Conservation (phyloP, 331 rosid species). For the Quercus tomentella region DNA sequence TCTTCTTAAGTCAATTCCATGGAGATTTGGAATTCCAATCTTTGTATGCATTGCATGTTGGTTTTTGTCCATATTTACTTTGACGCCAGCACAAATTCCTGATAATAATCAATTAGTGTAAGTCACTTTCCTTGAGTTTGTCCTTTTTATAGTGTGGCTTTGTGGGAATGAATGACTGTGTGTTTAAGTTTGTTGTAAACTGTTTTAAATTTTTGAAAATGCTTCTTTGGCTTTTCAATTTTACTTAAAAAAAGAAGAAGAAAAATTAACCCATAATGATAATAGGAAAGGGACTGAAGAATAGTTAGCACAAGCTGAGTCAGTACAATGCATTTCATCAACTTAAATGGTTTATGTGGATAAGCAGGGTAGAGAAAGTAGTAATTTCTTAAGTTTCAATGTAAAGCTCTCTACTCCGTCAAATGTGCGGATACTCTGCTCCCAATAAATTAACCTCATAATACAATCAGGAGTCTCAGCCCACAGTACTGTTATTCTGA, state of each 20-base stretch:
- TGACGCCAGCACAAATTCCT: constrained; percentile 94
- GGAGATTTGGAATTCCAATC: constrained; percentile 77
- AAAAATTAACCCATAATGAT: not conserved
- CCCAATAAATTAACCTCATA: too few species aligned
- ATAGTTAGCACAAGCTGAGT: not conserved
- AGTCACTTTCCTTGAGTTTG: constrained; percentile 27
- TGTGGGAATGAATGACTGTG: not conserved
- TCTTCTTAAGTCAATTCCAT: constrained; percentile 57
- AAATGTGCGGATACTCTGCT: too few species aligned
- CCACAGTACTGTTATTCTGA: too few species aligned
- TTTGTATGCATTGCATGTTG: constrained; percentile 72
- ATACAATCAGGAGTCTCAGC: too few species aligned
- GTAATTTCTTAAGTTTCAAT: not conserved
- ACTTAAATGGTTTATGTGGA: not conserved
- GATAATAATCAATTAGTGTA: constrained; percentile 79
- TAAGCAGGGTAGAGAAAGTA: not conserved
- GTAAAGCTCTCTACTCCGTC: too few species aligned
- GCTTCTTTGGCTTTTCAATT: too few species aligned
- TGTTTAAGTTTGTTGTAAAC: not conserved
- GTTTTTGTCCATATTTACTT: constrained; percentile 74
- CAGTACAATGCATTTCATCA: not conserved
- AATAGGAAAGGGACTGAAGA: not conserved
- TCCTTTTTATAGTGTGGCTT: constrained; percentile 9
- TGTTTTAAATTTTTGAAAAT: not conserved
- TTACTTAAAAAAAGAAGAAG: too few species aligned